These are phyloP conservation scores for Russula dissimulans DNA, from an alignment of 768 basidiomycete species.

Conservation along the genomic window DNA sequence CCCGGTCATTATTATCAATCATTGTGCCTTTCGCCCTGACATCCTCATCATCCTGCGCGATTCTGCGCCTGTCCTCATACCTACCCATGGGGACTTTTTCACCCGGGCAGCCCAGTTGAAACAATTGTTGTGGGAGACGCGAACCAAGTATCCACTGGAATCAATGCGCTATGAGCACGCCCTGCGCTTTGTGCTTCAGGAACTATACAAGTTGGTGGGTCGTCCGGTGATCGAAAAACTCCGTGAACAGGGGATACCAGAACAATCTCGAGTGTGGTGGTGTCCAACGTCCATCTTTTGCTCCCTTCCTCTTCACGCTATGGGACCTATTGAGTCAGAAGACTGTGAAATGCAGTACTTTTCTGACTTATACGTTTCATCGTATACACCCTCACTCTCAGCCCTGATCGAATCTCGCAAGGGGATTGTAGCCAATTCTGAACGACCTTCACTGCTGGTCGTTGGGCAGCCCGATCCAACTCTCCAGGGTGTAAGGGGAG, in stretches of 20 bases:
- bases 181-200: neutral
- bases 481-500: neutral
- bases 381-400: constrained; percentile 10
- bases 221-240: neutral
- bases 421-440: neutral
- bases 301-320: constrained; percentile 17
- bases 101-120: neutral
- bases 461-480: neutral
- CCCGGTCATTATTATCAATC: constrained; percentile 10
- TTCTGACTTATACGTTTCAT: neutral
- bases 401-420: constrained; percentile 10
- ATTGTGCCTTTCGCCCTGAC: constrained; percentile 4
- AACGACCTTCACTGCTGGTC: neutral
- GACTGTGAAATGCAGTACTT: too few relatives aligned
- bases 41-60: neutral
- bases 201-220: constrained; percentile 6
- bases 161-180: neutral
- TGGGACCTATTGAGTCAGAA: neutral
- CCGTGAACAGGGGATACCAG: neutral
- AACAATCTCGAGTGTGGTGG: constrained; percentile 16
- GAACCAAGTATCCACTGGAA: neutral
- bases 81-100: neutral
- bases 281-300: constrained; percentile 14
- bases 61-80: constrained; percentile 1
- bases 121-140: neutral